These are phyloP conservation scores for Sugiyamaella qingdaonensis DNA, from an alignment of 805 yeast species.

Conservation along the genomic window DNA sequence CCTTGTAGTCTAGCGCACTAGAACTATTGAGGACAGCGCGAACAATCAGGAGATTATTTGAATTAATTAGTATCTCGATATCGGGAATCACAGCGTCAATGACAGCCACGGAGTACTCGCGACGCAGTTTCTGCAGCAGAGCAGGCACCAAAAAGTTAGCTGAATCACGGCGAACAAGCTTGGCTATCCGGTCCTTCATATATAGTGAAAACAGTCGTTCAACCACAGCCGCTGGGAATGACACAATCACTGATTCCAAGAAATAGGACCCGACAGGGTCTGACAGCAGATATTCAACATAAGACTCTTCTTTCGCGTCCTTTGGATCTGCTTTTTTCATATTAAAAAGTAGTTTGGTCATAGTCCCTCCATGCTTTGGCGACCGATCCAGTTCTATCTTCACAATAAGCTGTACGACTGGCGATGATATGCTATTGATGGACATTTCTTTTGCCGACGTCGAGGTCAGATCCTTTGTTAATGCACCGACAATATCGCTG, in stretches of 20 bases:
- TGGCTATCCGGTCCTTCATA: slow-evolving; percentile 68
- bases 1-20: slow-evolving; percentile 10
- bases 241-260: slow-evolving; percentile 64
- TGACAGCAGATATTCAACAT: slow-evolving; percentile 75
- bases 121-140: slow-evolving; percentile 58
- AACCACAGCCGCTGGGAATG: slow-evolving; percentile 62
- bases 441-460: slow-evolving; percentile 66
- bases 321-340: slow-evolving; percentile 41
- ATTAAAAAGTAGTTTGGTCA: slow-evolving; percentile 53
- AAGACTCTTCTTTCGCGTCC: slow-evolving; percentile 47
- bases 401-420: slow-evolving; percentile 73
- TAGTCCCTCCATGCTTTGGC: slow-evolving; percentile 1
- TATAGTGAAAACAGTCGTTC: slow-evolving; percentile 66
- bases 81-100: slow-evolving; percentile 25
- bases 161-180: slow-evolving; percentile 74
- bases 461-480: slow-evolving; percentile 31
- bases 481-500: slow-evolving; percentile 44
- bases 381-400: slow-evolving; percentile 61
- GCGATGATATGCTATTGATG: slow-evolving; percentile 78
- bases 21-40: slow-evolving; percentile 21
- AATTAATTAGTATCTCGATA: slow-evolving; percentile 22
- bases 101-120: slow-evolving; percentile 49
- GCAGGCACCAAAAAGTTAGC: slow-evolving; percentile 79
- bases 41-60: slow-evolving; percentile 17
- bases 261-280: slow-evolving; percentile 95